Conservation (phyloP, 1,284 basidiomycete genomes). For the Leccinum pallidistipes region DNA sequence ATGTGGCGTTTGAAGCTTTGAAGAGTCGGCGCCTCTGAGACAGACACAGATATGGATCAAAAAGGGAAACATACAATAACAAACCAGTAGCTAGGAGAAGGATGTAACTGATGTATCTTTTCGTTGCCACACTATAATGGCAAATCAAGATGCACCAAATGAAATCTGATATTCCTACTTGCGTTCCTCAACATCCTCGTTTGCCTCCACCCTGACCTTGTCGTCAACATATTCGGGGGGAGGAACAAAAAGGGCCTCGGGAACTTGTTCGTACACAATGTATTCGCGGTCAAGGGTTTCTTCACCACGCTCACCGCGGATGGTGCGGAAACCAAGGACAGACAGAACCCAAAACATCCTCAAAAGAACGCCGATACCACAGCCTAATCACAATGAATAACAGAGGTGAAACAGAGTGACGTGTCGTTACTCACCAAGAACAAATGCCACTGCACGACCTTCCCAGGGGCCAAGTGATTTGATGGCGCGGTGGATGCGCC, state of each 20-base stretch:
- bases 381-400: constrained; percentile 45
- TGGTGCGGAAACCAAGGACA: constrained; percentile 55
- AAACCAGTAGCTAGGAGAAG: constrained; percentile 6
- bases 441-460: constrained; percentile 74
- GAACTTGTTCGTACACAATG: constrained; percentile 36
- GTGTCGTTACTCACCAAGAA: constrained; percentile 55
- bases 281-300: constrained; percentile 36
- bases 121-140: background rate
- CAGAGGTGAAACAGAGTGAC: background rate
- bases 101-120: background rate
- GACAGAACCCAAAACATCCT: constrained; percentile 74
- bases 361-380: constrained; percentile 74
- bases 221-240: constrained; percentile 56
- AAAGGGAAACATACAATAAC: constrained; percentile 3
- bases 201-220: constrained; percentile 36
- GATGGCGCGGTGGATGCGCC: constrained; percentile 61
- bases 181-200: constrained; percentile 14
- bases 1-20: background rate
- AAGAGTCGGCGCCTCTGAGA: background rate
- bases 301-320: constrained; percentile 46
- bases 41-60: constrained; percentile 4
- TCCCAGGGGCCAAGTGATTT: constrained; percentile 78
- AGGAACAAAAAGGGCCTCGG: constrained; percentile 40
- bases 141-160: background rate
- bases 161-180: constrained; percentile 16